A percentile compares a stretch with the other conserved stretches of the same genome.
Conservation (phyloP, 108 stramenopile genomes). For the Skeletonema marinoi region DNA sequence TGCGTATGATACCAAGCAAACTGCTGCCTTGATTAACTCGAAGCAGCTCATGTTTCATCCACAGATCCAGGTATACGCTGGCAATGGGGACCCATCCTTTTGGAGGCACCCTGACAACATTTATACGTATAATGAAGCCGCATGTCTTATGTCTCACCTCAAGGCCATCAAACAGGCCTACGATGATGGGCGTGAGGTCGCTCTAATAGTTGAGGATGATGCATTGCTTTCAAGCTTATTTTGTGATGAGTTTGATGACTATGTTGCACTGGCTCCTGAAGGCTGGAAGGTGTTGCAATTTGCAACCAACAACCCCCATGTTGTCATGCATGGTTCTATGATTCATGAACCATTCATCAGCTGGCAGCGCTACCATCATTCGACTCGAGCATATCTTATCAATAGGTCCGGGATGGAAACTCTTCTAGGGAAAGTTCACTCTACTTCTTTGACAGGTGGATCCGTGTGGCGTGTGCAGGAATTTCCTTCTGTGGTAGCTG, state of each 20-base stretch:
- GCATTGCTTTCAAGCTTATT: background rate
- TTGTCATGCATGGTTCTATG: background rate
- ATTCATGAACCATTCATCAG: background rate
- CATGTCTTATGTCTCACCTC: too few relatives aligned
- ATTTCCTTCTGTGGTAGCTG: too few relatives aligned
- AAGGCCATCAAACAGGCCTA: background rate
- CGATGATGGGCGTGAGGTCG: background rate
- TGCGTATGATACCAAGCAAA: background rate
- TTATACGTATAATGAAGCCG: too few relatives aligned
- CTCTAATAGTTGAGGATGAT: slow-evolving; percentile 4
- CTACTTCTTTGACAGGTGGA: too few relatives aligned
- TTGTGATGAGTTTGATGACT: too few relatives aligned
- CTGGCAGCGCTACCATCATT: too few relatives aligned
- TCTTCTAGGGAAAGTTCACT: too few relatives aligned
- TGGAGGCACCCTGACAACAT: too few relatives aligned
- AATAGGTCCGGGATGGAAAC: too few relatives aligned
- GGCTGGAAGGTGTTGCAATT: slow-evolving; percentile 7
- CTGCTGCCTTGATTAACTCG: background rate
- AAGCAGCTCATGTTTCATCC: background rate
- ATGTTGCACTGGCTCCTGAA: background rate
- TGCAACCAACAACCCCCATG: background rate
- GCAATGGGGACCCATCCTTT: background rate
- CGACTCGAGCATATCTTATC: too few relatives aligned
- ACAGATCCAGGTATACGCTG: background rate
- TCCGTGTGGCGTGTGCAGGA: too few relatives aligned